A percentile compares a stretch with the other conserved stretches of the same genome.
phyloP scores from a whole-genome alignment of 2,329 filamentous ascomycete species.

The Monosporascus sp. region DNA sequence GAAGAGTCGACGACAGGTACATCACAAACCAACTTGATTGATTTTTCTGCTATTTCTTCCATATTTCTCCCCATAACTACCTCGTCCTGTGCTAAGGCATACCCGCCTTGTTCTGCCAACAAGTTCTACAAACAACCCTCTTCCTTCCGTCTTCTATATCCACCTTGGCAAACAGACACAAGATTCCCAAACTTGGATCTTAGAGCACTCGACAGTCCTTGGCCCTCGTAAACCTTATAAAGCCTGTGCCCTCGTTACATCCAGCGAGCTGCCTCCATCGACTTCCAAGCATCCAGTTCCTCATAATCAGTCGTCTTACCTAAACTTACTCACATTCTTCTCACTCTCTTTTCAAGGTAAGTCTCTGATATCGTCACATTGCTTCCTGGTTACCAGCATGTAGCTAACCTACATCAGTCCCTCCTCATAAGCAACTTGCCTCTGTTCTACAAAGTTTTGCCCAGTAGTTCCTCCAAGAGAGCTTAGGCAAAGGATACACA shows the following conservation, averaged over 20 bases:
- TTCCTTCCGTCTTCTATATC: constrained; percentile 9
- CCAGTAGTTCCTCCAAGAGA: neutral
- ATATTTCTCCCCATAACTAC: neutral
- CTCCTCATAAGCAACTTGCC: neutral
- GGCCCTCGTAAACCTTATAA: constrained; percentile 16
- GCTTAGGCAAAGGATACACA: constrained; percentile 15
- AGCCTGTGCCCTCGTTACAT: constrained; percentile 10
- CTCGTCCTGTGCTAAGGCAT: neutral
- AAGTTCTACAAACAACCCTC: constrained; percentile 20
- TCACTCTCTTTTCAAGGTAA: neutral
- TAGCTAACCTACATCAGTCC: neutral
- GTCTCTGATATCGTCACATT: neutral
- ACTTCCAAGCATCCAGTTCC: neutral
- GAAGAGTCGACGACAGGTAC: neutral
- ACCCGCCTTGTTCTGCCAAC: constrained; percentile 3
- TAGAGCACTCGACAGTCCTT: constrained; percentile 7
- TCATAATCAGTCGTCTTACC: neutral
- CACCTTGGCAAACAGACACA: constrained; percentile 19
- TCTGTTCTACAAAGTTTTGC: neutral
- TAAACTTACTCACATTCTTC: neutral
- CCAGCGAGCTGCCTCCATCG: neutral
- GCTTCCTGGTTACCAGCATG: neutral
- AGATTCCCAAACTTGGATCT: constrained; percentile 14
- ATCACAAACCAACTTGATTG: neutral
- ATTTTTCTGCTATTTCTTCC: neutral